Base-by-base conservation (phyloP, 208 protist genomes). In the Sergeia podlipaevii region DNA sequence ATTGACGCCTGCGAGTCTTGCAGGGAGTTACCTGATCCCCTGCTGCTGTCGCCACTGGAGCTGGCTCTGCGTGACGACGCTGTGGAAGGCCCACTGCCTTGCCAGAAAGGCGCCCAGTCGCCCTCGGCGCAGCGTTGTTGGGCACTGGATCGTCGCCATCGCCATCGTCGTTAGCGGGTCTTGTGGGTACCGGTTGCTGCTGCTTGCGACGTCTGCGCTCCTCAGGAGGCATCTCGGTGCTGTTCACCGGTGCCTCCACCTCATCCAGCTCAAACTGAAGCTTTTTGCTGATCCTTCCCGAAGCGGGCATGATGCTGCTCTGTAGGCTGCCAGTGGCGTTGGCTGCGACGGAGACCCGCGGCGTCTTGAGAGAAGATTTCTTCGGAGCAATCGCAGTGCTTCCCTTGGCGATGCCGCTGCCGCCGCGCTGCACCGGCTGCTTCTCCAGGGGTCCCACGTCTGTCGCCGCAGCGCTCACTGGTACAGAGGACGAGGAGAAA, bases 231-330 rank as follows among this genome's bases (percentile, higher is more conserved):
- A 15, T 10, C 26, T 24, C 36, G 45, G 38, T 48, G 34, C 23
- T 46, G 4, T n/a, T 18, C 37, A 18, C 15, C 15, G 52, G 10
- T 27, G 54, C 54, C 15, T 20, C 23, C 18, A 51, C 23, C 11
- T 27, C 46, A 10, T 54, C 48, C 21, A 43, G 34, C 34, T 61
- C 55, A 29, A 39, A 61, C 6, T 52, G 15, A n/a, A 61, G 44
- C 30, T 61, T 33, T 33, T 61, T 61, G 44, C 55, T 61, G 41
- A 61, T 30, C 6, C 43, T 61, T 21, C 55, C 55, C 13, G 43
- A 61, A 30, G 39, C 43, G 13, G 43, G 55, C 17, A 42, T 18
- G 4, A n/a, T 27, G 11, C 32, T 6, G 29, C 7, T 18, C 30
- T 21, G 49, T 5, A 18, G 8, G 39, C 39, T 26, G 8, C 15